These are phyloP conservation scores for Aspergillus latus DNA, from an alignment of 2,329 filamentous ascomycete genomes.

Conservation along the genomic window DNA sequence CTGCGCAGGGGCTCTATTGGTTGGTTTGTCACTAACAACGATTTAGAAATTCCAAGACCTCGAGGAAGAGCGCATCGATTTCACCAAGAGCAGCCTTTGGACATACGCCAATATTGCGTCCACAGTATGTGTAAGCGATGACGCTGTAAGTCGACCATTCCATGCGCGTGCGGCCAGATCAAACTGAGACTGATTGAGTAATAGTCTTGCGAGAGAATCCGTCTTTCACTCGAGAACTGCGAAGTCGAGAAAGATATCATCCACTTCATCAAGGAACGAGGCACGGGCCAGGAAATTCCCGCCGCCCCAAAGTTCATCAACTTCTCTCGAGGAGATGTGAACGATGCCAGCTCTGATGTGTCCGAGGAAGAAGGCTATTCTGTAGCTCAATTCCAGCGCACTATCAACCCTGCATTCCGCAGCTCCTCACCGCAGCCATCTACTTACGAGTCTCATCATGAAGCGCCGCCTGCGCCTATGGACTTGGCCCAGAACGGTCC, in stretches of 20 bases:
- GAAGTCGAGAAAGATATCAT: constrained; percentile 96
- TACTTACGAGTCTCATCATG: constrained; percentile 86
- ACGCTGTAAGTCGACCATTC: constrained; percentile 56
- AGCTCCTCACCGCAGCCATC: constrained; percentile 96
- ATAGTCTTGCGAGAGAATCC: constrained; percentile 88
- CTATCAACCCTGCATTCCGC: constrained; percentile 92
- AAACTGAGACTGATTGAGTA: constrained; percentile 14
- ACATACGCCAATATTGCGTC: constrained; percentile 96
- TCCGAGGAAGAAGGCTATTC: constrained; percentile 96
- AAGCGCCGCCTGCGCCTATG: constrained; percentile 73
- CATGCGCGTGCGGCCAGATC: neutral
- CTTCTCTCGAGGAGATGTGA: constrained; percentile 78
- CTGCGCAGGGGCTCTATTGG: neutral
- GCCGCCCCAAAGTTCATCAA: constrained; percentile 98
- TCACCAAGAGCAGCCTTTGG: constrained; percentile 97
- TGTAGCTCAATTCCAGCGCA: constrained; percentile 91
- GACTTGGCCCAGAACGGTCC: constrained; percentile 64
- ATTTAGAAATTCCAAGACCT: constrained; percentile 92
- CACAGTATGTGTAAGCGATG: constrained; percentile 96
- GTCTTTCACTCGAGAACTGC: constrained; percentile 87
- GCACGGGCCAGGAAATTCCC: constrained; percentile 95
- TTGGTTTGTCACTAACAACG: constrained; percentile 21
- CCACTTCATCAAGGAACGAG: constrained; percentile 80
- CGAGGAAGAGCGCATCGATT: constrained; percentile 94
- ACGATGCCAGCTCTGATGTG: constrained; percentile 76